Conservation (phyloP, 202 grass and related monocot species). For the Elaeis oleifera region DNA sequence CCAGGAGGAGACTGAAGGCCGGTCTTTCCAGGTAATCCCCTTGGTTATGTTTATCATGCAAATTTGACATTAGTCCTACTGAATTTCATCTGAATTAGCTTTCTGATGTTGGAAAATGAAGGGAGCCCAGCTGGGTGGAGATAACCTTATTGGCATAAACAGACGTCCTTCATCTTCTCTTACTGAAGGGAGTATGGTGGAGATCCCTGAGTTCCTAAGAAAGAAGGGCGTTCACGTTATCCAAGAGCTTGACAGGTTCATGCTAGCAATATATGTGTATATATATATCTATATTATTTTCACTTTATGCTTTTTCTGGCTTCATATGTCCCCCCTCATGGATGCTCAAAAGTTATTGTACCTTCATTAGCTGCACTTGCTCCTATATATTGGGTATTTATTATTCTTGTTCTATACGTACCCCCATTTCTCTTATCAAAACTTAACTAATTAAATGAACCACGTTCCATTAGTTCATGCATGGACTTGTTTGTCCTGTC, state of each 20-base stretch:
- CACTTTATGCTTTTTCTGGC: too few species aligned
- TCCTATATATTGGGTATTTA: too few species aligned
- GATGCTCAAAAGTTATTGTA: too few species aligned
- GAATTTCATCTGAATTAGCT: background rate
- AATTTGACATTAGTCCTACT: background rate
- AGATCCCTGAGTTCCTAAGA: conserved; percentile 77
- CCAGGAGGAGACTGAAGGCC: conserved; percentile 66
- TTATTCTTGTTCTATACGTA: too few species aligned
- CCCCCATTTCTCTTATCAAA: too few species aligned
- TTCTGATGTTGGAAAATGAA: conserved; percentile 21
- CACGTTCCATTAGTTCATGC: too few species aligned
- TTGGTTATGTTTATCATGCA: background rate
- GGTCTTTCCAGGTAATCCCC: conserved; percentile 45
- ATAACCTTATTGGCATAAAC: conserved; percentile 19
- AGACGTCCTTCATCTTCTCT: conserved; percentile 26
- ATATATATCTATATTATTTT: too few species aligned
- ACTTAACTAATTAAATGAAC: too few species aligned
- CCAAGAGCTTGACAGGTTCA: conserved; percentile 30
- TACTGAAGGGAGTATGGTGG: conserved; percentile 43
- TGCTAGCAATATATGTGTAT: too few species aligned
- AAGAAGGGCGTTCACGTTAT: conserved; percentile 57
- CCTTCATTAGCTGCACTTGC: too few species aligned
- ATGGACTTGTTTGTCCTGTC: too few species aligned
- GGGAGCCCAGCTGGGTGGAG: conserved; percentile 44
- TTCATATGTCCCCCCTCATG: too few species aligned